Evolutionary conservation across 176 grass and related monocot genomes (phyloP).

Genomic region (Eremochloa ophiuroides): DNA sequence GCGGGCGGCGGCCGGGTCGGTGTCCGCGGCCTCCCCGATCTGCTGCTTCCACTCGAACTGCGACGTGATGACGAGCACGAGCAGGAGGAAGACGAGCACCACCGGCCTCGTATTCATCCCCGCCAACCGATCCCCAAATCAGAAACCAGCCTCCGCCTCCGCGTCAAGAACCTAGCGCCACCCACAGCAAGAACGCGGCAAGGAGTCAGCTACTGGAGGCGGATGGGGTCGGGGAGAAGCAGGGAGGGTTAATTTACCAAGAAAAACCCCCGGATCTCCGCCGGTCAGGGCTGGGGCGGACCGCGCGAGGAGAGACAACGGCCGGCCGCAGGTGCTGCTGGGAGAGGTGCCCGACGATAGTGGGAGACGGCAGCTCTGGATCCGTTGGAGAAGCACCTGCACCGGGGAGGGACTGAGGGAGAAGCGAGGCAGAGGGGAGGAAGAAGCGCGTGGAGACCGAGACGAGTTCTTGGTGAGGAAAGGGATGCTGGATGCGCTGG

Average conservation of each 20-base stretch:
- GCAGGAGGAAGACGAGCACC: conserved; percentile 53
- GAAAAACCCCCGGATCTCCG: conserved; percentile 16
- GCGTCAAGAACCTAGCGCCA: not conserved
- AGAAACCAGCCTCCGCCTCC: not conserved
- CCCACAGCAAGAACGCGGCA: not conserved
- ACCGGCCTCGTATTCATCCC: conserved; percentile 58
- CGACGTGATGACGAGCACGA: conserved; percentile 64
- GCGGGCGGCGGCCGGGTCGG: conserved; percentile 23
- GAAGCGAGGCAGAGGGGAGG: not conserved
- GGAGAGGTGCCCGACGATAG: not conserved
- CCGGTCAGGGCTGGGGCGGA: not conserved
- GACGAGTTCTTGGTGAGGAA: not conserved
- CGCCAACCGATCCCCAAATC: conserved; percentile 7
- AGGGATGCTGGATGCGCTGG: not conserved
- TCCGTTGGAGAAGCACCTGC: not conserved
- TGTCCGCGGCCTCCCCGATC: conserved; percentile 54
- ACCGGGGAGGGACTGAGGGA: too few species aligned
- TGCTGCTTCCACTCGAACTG: conserved; percentile 81
- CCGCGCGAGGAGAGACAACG: not conserved
- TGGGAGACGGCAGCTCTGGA: not conserved
- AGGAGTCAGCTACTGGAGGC: not conserved
- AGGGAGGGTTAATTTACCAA: not conserved
- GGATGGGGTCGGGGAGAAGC: not conserved
- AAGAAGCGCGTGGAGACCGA: conserved; percentile 21
- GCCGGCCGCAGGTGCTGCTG: not conserved